Evolutionary conservation across 2,329 filamentous ascomycete species (phyloP).

Genomic region (Penicillium sp.): DNA sequence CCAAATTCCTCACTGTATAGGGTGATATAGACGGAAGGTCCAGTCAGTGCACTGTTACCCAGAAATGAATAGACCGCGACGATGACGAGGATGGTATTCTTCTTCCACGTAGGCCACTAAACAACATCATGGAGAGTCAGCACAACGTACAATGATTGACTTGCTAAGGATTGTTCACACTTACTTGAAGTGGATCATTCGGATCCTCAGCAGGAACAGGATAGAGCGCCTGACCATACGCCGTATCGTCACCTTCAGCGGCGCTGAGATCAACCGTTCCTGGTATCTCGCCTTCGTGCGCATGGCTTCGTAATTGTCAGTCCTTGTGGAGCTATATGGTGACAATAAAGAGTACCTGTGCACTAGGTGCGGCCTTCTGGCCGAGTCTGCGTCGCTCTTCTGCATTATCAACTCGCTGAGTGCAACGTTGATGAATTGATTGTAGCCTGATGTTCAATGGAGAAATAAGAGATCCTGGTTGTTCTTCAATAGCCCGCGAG

Average conservation of each 20-base stretch:
- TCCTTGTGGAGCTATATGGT: not conserved
- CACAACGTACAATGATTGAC: not conserved
- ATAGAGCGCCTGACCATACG: constrained; percentile 60
- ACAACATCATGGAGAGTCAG: not conserved
- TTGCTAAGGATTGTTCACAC: not conserved
- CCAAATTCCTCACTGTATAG: constrained; percentile 55
- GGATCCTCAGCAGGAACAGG: constrained; percentile 62
- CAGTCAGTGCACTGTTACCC: constrained; percentile 57
- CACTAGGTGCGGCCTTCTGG: not conserved
- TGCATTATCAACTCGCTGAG: not conserved
- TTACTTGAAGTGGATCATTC: constrained; percentile 58
- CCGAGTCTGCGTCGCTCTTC: not conserved
- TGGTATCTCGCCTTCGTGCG: constrained; percentile 57
- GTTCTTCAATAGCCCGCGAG: too few species aligned
- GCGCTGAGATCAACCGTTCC: constrained; percentile 58
- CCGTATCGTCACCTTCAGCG: constrained; percentile 59
- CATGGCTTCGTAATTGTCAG: constrained; percentile 44
- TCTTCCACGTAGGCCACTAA: constrained; percentile 58
- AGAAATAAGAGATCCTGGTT: too few species aligned
- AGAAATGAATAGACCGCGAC: constrained; percentile 60
- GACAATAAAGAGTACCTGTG: not conserved
- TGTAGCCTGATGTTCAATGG: too few species aligned
- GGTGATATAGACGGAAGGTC: constrained; percentile 59
- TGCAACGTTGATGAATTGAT: too few species aligned
- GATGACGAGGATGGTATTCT: constrained; percentile 57